These are phyloP conservation scores for Moesziomyces aphidis DNA, from an alignment of 1,284 basidiomycete genomes.

Conservation along the genomic window DNA sequence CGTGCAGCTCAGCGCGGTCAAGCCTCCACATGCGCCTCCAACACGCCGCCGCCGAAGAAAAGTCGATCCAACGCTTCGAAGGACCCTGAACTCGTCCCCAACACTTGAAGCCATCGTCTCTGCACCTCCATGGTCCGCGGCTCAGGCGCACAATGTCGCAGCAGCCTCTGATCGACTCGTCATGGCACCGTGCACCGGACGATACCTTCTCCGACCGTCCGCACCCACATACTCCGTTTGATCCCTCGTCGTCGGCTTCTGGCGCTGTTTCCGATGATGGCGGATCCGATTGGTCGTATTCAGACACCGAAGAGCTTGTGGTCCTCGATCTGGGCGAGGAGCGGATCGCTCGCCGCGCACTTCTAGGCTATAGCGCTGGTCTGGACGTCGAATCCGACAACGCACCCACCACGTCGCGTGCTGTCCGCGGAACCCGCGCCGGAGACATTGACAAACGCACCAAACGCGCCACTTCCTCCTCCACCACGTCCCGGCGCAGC, in stretches of 20 bases:
- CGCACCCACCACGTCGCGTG: not conserved
- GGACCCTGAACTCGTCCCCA: too few relatives aligned
- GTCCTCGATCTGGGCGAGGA: conserved; percentile 40
- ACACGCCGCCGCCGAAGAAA: not conserved
- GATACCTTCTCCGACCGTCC: conserved; percentile 22
- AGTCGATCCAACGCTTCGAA: not conserved
- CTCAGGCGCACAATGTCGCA: conserved; percentile 5
- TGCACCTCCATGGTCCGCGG: not conserved
- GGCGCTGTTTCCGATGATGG: conserved; percentile 5
- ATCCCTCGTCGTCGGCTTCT: conserved; percentile 5
- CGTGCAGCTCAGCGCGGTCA: not conserved
- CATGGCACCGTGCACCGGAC: conserved; percentile 23
- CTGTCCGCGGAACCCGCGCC: not conserved
- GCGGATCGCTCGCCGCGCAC: conserved; percentile 15
- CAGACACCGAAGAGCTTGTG: conserved; percentile 31
- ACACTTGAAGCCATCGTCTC: not conserved
- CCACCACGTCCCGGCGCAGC: not conserved
- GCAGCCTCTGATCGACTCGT: conserved; percentile 23
- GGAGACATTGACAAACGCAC: not conserved
- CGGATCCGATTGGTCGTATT: conserved; percentile 35
- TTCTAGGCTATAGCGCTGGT: conserved; percentile 25
- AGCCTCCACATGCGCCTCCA: not conserved
- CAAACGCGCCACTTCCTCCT: conserved; percentile 1
- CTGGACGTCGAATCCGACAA: conserved; percentile 4
- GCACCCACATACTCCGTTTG: conserved; percentile 13